Evolutionary conservation across 2,329 filamentous ascomycete species (phyloP).

Genomic region (Endocalyx cinctus): DNA sequence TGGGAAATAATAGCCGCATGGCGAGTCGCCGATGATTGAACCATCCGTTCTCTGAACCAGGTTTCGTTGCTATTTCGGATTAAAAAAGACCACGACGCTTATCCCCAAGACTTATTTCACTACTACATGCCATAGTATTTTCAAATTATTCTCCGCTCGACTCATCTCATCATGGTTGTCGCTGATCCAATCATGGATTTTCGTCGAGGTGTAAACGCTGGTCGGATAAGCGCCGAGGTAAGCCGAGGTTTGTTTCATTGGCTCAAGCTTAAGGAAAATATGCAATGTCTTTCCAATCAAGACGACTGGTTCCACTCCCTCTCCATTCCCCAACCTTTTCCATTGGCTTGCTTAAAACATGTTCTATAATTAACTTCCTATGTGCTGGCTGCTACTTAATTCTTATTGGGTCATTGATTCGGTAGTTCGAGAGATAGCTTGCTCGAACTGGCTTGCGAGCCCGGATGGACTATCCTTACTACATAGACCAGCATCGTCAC

Average conservation of each 20-base stretch:
- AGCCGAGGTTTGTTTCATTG: conserved; percentile 20
- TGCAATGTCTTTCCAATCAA: conserved; percentile 22
- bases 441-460: conserved; percentile 12
- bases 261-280: conserved; percentile 16
- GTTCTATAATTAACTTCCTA: conserved; percentile 26
- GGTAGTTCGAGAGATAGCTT: conserved; percentile 14
- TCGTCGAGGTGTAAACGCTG: conserved; percentile 10
- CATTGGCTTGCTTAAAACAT: conserved; percentile 18
- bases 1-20: neutral
- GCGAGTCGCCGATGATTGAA: no score
- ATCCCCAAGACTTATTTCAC: no score
- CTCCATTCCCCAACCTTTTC: conserved; percentile 16
- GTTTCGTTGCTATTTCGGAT: no score
- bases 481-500: no score
- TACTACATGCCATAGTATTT: no score
- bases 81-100: no score
- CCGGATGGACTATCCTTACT: no score
- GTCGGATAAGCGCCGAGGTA: conserved; percentile 25
- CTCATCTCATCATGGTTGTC: conserved; percentile 9
- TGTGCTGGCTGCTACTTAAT: conserved; percentile 8
- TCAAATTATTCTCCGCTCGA: neutral
- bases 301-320: conserved; percentile 11
- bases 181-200: conserved; percentile 15
- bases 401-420: conserved; percentile 21
- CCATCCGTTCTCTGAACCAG: no score